Conservation (phyloP, 768 basidiomycete species). For the Mycena kentingensis region DNA sequence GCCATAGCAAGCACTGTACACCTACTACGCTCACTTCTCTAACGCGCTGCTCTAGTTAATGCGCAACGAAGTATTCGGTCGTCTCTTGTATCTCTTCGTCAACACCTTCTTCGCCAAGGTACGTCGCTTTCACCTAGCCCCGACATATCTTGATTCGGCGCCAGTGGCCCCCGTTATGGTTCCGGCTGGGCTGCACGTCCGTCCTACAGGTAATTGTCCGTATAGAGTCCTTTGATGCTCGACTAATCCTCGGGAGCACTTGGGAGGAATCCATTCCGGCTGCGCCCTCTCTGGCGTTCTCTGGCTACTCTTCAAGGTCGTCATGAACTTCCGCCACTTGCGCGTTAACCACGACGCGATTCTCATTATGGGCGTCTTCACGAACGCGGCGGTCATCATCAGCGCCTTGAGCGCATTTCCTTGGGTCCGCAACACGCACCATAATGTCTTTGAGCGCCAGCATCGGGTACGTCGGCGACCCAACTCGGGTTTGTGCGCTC, state of each 20-base stretch:
- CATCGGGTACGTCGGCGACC: slow-evolving; percentile 47
- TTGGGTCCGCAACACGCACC: slow-evolving; percentile 78
- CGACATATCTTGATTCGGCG: not conserved
- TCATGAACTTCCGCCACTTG: slow-evolving; percentile 54
- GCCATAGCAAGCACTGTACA: slow-evolving; percentile 46
- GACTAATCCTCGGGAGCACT: slow-evolving; percentile 47
- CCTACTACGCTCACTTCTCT: not conserved
- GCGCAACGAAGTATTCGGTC: slow-evolving; percentile 79
- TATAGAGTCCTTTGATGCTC: not conserved
- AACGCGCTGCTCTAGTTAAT: slow-evolving; percentile 33
- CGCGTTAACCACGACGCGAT: slow-evolving; percentile 55
- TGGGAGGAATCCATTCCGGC: slow-evolving; percentile 79
- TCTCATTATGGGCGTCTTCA: slow-evolving; percentile 62
- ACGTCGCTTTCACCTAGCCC: slow-evolving; percentile 10
- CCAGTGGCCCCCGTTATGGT: slow-evolving; percentile 78
- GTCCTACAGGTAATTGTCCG: slow-evolving; percentile 58
- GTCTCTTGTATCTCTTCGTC: slow-evolving; percentile 62
- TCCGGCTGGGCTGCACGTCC: slow-evolving; percentile 71
- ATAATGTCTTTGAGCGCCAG: slow-evolving; percentile 81
- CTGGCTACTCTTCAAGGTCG: slow-evolving; percentile 69
- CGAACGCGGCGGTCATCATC: slow-evolving; percentile 56
- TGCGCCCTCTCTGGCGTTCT: slow-evolving; percentile 70
- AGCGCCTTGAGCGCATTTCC: slow-evolving; percentile 70
- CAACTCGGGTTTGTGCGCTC: not conserved
- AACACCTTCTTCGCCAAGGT: slow-evolving; percentile 76